Conservation (phyloP, 176 grass and related monocot species). For the Poa pratensis region DNA sequence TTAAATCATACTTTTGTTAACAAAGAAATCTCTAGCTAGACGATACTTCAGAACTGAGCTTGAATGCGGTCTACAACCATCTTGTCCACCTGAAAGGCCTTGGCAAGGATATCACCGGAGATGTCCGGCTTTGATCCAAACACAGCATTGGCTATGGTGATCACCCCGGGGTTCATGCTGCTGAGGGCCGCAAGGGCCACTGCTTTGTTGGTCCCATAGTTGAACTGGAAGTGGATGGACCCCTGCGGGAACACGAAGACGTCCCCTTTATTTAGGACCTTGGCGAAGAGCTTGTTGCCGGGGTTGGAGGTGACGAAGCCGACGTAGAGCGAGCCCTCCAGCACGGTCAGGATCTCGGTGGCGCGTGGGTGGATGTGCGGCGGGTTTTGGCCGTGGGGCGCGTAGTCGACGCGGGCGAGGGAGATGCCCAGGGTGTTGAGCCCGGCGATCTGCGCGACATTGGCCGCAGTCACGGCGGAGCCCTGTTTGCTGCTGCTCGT, state of each 20-base stretch:
- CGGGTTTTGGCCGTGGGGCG: conserved; percentile 7
- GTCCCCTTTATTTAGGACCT: not conserved
- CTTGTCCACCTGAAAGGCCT: conserved; percentile 22
- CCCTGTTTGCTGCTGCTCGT: conserved; percentile 19
- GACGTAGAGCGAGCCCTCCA: conserved; percentile 15
- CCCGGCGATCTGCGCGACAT: not conserved
- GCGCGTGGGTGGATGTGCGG: conserved; percentile 17
- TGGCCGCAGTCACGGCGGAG: not conserved
- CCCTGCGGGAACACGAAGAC: conserved; percentile 18
- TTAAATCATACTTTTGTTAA: not conserved
- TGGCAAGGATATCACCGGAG: conserved; percentile 4
- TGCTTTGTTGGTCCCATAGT: not conserved
- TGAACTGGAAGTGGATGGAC: conserved; percentile 15
- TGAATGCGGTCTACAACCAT: not conserved
- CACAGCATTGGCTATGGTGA: not conserved
- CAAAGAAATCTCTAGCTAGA: not conserved
- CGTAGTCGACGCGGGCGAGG: not conserved
- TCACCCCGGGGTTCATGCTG: conserved; percentile 1
- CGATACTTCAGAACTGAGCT: not conserved
- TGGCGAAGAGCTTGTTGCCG: not conserved
- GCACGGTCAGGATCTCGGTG: not conserved
- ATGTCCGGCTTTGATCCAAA: not conserved
- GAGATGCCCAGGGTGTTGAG: not conserved
- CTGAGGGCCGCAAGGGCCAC: not conserved
- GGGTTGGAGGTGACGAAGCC: conserved; percentile 13